Evolutionary conservation across 306 rosid species (phyloP), one percentile per base, ranked within the genome.

Genomic region (Ziziphus jujuba): DNA sequence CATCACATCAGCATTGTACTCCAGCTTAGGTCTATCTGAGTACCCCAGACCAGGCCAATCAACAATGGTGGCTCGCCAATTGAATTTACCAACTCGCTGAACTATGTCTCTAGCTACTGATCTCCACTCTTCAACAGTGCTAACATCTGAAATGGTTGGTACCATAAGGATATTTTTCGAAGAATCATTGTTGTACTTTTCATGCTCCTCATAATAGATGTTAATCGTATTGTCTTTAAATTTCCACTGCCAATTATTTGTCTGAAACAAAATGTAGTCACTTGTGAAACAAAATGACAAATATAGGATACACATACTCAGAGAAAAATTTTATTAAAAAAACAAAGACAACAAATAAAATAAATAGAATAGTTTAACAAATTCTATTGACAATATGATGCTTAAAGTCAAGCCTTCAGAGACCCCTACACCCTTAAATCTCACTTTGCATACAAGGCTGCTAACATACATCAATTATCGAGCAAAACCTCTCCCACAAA

Each of bases 41-140:
- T 82, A 89, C 38, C 98, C 98, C 44, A 92, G 72, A 72, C 98
- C 98, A 43, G 98, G 98, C 98, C 98, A 92, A 80, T 89, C 98
- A 69, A 92, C 91, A 59, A 92, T 87, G 36, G 96, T 89, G 24
- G 96, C 88, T 22, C 91, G 79, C 85, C 89, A 92, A 76, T 81
- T 85, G 77, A 78, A 74, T 43, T 78, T 45, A 49, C 88, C 89
- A 55, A 55, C 81, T 63, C 83, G 95, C 64, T 78, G 89, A 69
- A 82, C 91, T 55, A 92, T 75, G 60, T 83, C 84, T 70, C 83
- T 79, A 13, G 97, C 98, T 44, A 87, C 98, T 20, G 72, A 59
- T 73, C 98, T 87, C 98, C 98, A 92, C 73, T 92, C 98, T 84
- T 92, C 97, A 59, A 92, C 98, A 3, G 96, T 92, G 63, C 98